A percentile compares a stretch with the other conserved stretches of the same genome.
Evolutionary conservation across 805 yeast species (phyloP).

Genomic region (Kuraishia capsulata): DNA sequence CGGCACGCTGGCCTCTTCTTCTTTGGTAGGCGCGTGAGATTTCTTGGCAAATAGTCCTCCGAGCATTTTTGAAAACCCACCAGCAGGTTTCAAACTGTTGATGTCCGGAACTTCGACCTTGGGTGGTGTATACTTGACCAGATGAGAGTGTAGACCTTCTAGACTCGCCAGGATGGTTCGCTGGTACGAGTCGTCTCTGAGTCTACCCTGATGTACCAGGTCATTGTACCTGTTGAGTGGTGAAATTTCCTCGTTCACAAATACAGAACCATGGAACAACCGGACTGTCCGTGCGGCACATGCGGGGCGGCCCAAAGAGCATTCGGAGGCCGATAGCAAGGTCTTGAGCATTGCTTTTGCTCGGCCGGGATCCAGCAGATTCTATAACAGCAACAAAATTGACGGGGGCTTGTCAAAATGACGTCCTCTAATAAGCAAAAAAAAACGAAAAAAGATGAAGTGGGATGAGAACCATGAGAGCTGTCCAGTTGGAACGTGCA

Average conservation of each 20-base stretch:
- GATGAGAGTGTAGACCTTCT: conserved; percentile 45
- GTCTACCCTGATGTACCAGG: conserved; percentile 26
- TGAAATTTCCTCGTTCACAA: conserved; percentile 5
- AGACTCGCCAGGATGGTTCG: conserved; percentile 59
- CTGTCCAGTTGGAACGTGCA: no score
- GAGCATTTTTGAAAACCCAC: conserved; percentile 30
- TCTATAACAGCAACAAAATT: no score
- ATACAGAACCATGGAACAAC: neutral
- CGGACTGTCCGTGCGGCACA: no score
- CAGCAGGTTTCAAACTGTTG: conserved; percentile 39
- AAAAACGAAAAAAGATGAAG: no score
- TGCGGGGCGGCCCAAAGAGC: no score
- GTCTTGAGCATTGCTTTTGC: no score
- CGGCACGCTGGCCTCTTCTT: conserved; percentile 35
- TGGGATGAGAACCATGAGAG: no score
- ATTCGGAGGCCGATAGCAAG: no score
- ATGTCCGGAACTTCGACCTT: conserved; percentile 43
- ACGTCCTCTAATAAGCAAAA: no score
- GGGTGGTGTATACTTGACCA: conserved; percentile 56
- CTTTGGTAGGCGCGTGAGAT: conserved; percentile 2
- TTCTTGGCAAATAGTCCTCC: conserved; percentile 2
- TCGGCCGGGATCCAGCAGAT: no score
- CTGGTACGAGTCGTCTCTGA: conserved; percentile 75
- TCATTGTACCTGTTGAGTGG: conserved; percentile 21
- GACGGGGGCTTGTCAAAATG: no score